phyloP scores from a whole-genome alignment of 2,329 filamentous ascomycete species.

The Corniculantispora saksenae region DNA sequence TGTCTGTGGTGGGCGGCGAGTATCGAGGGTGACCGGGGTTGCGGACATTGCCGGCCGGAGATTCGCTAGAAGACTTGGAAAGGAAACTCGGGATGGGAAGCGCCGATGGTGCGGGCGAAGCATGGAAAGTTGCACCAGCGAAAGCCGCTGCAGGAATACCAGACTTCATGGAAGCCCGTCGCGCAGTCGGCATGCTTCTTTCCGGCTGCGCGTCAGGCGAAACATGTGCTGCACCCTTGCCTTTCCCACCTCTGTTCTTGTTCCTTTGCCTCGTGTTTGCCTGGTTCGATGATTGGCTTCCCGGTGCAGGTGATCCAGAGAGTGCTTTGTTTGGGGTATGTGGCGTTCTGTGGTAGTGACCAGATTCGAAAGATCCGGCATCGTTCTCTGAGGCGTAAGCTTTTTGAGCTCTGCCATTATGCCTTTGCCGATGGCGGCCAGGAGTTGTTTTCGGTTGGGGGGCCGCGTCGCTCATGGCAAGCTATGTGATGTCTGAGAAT shows the following conservation, averaged over 20 bases:
- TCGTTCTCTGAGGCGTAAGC: slow-evolving; percentile 64
- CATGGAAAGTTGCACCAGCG: slow-evolving; percentile 91
- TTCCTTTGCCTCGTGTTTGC: slow-evolving; percentile 30
- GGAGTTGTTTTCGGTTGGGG: slow-evolving; percentile 37
- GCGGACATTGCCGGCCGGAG: slow-evolving; percentile 44
- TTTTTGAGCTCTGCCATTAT: slow-evolving; percentile 47
- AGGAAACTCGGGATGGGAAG: slow-evolving; percentile 88
- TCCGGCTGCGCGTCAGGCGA: slow-evolving; percentile 46
- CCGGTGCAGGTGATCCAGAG: slow-evolving; percentile 37
- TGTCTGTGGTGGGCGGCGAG: slow-evolving; percentile 55
- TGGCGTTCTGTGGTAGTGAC: slow-evolving; percentile 37
- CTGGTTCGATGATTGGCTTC: slow-evolving; percentile 27
- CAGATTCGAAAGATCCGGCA: slow-evolving; percentile 32
- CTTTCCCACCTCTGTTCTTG: slow-evolving; percentile 33
- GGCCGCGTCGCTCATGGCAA: slow-evolving; percentile 36
- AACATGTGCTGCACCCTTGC: slow-evolving; percentile 25
- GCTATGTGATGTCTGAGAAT: background rate
- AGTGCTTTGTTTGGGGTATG: slow-evolving; percentile 50
- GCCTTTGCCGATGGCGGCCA: slow-evolving; percentile 41
- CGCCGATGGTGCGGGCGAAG: slow-evolving; percentile 86
- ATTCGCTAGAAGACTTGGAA: slow-evolving; percentile 72
- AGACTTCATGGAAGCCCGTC: slow-evolving; percentile 46
- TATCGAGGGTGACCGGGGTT: slow-evolving; percentile 42
- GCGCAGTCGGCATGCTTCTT: slow-evolving; percentile 44
- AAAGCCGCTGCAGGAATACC: slow-evolving; percentile 62